Conservation (phyloP, 441 rosid species). For the Brassica balearica region DNA sequence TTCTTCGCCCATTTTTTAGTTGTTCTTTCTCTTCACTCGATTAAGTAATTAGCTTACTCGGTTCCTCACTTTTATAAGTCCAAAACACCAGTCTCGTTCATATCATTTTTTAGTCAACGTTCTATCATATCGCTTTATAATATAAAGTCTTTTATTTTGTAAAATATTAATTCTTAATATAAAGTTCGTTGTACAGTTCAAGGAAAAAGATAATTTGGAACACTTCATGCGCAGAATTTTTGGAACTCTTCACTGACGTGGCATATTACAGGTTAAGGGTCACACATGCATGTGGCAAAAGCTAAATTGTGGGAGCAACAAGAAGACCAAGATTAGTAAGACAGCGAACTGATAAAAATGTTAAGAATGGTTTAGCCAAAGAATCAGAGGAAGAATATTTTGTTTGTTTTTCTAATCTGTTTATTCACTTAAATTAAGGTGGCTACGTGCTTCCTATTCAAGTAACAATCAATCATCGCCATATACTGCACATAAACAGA, state of each 20-base stretch:
- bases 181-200: background rate
- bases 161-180: background rate
- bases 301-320: background rate
- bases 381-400: background rate
- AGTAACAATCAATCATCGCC: background rate
- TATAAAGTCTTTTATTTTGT: background rate
- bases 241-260: background rate
- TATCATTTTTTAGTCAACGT: background rate
- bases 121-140: background rate
- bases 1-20: background rate
- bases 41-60: background rate
- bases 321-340: slow-evolving; percentile 22
- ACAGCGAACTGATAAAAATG: background rate
- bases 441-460: background rate
- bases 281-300: background rate
- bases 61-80: background rate
- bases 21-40: background rate
- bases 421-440: background rate
- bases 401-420: background rate
- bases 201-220: background rate
- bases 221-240: no score
- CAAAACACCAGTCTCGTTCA: background rate
- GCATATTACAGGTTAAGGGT: background rate
- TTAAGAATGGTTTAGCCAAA: background rate
- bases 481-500: background rate